Evolutionary conservation across 208 protist species (phyloP), one percentile per base, ranked within the genome.

Genomic region (Herpetomonas samuelpessoai): DNA sequence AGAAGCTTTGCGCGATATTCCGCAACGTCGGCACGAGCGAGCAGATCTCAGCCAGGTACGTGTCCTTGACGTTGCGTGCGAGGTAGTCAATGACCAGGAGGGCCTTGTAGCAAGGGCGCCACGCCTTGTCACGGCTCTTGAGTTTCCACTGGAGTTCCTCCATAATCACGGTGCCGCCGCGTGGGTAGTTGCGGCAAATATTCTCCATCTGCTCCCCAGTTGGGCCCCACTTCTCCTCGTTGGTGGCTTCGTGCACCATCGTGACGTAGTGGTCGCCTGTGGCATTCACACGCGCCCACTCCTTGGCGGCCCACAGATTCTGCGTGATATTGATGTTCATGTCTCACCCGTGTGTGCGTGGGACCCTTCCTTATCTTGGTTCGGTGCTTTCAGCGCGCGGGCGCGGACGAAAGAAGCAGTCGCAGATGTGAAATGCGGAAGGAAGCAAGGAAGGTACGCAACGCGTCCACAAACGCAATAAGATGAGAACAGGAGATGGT

Each of bases 161-260:
- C 77, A 96, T 77, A 47, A 96, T 93, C 19, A 85, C 76, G 50
- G 62, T 14, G 27, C 73, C 63, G 24, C 81, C 79, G 47, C 74
- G 70, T n/a, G 77, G 51, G 65, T 89, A 95, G 35, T 65, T 77
- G 45, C 71, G 69, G 71, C 80, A 89, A 22, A 96, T 78, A 7
- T 78, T 68, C 26, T 96, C 89, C 89, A 96, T 96, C 73, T 96
- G 89, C 24, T 77, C 54, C 0, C 89, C 89, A 0, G 89, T 96
- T 19, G 89, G 89, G 6, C 89, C 89, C 86, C 89, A 96, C 60
- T 89, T 89, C 16, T 96, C 89, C 59, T 93, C 83, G 62, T 92
- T 96, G 24, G 86, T 93, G 24, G 89, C 89, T 28, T 80, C 76
- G 68, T 93, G 86, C 22, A 93, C 77, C 28, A 92, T 65, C 26